Base-by-base conservation (phyloP, 352 stramenopile species). In the Thalassiosira allenii region DNA sequence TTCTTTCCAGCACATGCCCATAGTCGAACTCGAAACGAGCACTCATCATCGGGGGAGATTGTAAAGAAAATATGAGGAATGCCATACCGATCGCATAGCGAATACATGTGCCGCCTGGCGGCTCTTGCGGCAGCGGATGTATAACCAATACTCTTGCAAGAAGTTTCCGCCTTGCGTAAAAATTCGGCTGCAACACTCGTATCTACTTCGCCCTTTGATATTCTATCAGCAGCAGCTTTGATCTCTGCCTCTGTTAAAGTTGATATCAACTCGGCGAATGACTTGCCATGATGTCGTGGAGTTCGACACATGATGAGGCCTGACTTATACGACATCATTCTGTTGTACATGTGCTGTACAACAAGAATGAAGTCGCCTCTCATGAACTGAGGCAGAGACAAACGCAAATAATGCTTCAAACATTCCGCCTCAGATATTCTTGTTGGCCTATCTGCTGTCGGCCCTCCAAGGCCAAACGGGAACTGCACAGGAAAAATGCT, bases 41-140 rank as follows among this genome's bases (percentile, higher is more conserved):
- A 41, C 30, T 59, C 62, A 71, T 71, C 43, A 44, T 34, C n/a
- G 20, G 62, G 62, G 20, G 62, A 47, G 20, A 52, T 43, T 23
- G 62, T 58, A 44, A 71, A 71, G 29, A 71, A 71, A n/a, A 71
- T 58, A 27, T 22, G 25, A 11, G 62, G 62, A 32, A 71, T 61
- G n/a, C 62, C 62, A 59, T 29, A 71, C 23, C 23, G 32, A 29
- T 71, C 62, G 58, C 62, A 71, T 11, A 71, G 9, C 2, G 34
- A 25, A 71, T 71, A 71, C 62, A 71, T 71, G 2, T 58, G 40
- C 43, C 43, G 25, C 20, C 62, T 58, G 23, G 53, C 56, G 44
- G 40, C 1, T 59, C 23, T 58, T 3, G 62, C 62, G 6, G 62
- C 41, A 44, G 62, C 62, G 14, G 62, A 5, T 54, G 44, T 57